phyloP scores from a whole-genome alignment of 345 rosid genomes.

The Microcos paniculata region DNA sequence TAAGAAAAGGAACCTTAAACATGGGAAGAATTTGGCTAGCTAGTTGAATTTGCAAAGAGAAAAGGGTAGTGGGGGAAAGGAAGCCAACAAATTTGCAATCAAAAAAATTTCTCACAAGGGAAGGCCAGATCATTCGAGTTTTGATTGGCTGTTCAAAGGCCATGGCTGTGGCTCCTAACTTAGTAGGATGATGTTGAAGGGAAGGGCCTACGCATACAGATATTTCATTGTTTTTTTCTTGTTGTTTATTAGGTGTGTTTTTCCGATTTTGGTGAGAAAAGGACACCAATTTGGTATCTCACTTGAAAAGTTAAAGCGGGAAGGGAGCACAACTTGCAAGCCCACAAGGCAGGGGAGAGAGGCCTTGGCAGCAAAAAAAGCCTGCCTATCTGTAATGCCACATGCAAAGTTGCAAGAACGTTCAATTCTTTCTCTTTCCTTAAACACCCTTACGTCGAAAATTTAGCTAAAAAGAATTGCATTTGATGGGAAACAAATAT shows the following conservation, averaged over 20 bases:
- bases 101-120: too few relatives aligned
- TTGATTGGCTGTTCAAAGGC: too few relatives aligned
- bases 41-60: neutral
- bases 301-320: conserved; percentile 25
- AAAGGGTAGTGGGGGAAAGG: neutral
- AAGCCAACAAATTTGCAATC: neutral
- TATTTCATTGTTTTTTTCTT: neutral
- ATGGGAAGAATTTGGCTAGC: neutral
- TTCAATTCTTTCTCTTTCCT: neutral
- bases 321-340: conserved; percentile 26
- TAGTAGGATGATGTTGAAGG: too few relatives aligned
- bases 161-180: too few relatives aligned
- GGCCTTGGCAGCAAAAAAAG: neutral
- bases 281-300: conserved; percentile 14
- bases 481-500: neutral
- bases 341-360: too few relatives aligned
- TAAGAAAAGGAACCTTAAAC: neutral
- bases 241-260: neutral
- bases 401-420: neutral
- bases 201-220: neutral
- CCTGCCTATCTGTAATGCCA: conserved; percentile 10
- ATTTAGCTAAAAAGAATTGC: conserved; percentile 31
- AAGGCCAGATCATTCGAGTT: too few relatives aligned
- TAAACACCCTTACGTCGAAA: neutral
- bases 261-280: neutral